A percentile compares a stretch with the other conserved stretches of the same genome.
Conservation (phyloP, 768 basidiomycete species). For the Mycena capillaripes region DNA sequence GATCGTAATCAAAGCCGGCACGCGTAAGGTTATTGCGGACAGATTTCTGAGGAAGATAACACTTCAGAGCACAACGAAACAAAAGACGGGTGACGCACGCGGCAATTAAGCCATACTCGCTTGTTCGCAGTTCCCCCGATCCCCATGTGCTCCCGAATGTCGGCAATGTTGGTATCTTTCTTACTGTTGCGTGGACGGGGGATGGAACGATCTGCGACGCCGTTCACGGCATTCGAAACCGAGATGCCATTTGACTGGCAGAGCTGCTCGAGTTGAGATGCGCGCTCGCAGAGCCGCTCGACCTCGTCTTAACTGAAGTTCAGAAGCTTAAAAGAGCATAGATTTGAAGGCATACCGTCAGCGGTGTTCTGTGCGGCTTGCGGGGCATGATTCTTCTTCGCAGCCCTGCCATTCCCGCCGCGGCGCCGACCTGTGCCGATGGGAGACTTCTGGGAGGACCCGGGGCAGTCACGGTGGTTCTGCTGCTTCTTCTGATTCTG, state of each 20-base stretch:
- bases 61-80: not conserved
- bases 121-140: not conserved
- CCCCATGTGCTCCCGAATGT: not conserved
- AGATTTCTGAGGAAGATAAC: not conserved
- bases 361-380: too few species aligned
- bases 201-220: not conserved
- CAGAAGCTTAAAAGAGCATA: too few species aligned
- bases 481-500: too few species aligned
- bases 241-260: not conserved
- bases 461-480: too few species aligned
- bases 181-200: not conserved
- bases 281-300: not conserved
- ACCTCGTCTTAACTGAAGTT: not conserved
- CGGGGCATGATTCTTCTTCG: too few species aligned
- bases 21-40: not conserved
- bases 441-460: too few species aligned
- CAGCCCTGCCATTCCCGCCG: too few species aligned
- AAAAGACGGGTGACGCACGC: not conserved
- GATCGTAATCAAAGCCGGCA: not conserved
- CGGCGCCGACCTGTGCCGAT: too few species aligned
- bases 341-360: too few species aligned
- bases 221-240: not conserved
- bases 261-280: not conserved
- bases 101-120: not conserved
- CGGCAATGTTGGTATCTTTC: not conserved